These are phyloP conservation scores for Vinca minor DNA, from an alignment of 257 asterid genomes.

Conservation along the genomic window DNA sequence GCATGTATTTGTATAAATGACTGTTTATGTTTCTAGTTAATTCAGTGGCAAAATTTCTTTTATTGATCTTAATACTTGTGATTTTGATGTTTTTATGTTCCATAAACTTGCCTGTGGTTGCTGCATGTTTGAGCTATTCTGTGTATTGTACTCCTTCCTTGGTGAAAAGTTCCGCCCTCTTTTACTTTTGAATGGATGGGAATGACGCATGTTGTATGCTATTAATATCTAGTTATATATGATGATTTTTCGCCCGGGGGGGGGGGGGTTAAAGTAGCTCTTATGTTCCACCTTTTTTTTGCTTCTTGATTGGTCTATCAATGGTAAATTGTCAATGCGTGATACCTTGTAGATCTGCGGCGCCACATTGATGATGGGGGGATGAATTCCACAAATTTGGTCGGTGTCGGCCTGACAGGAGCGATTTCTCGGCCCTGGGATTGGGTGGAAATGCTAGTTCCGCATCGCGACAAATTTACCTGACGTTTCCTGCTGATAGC, in stretches of 20 bases:
- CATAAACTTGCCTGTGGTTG: no score
- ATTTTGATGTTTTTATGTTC: neutral
- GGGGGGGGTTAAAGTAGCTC: neutral
- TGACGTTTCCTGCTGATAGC: constrained; percentile 91
- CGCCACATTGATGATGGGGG: constrained; percentile 24
- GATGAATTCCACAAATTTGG: constrained; percentile 35
- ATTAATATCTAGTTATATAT: neutral
- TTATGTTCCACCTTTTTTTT: neutral
- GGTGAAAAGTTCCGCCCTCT: neutral
- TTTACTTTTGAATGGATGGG: neutral
- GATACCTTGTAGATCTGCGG: constrained; percentile 30
- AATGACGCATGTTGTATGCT: neutral
- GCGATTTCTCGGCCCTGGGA: constrained; percentile 48
- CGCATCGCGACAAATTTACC: constrained; percentile 63
- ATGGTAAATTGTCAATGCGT: constrained; percentile 4
- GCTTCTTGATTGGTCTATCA: constrained; percentile 2
- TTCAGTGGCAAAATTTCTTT: neutral
- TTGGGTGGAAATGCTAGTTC: constrained; percentile 45
- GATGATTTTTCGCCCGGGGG: no score
- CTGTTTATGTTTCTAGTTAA: neutral
- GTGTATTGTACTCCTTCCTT: neutral
- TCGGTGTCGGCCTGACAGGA: constrained; percentile 28
- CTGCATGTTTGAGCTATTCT: neutral
- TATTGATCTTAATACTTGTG: neutral
- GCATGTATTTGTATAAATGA: neutral